phyloP scores from a whole-genome alignment of 1,284 basidiomycete species.

The Testicularia cyperi region DNA sequence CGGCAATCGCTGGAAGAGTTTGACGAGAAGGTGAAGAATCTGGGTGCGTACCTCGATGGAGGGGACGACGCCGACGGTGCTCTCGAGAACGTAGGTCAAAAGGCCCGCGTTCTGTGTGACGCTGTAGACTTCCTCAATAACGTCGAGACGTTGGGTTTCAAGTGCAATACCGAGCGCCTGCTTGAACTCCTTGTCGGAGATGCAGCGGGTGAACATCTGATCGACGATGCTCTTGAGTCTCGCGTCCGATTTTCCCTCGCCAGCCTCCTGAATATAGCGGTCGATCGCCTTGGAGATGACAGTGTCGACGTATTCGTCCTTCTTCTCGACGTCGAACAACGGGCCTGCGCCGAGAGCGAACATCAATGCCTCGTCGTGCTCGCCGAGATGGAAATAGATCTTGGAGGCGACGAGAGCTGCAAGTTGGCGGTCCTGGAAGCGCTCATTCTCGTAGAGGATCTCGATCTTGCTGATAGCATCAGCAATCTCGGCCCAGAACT shows the following conservation, averaged over 20 bases:
- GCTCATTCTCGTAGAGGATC: slow-evolving; percentile 55
- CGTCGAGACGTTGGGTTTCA: slow-evolving; percentile 54
- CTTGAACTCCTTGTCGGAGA: slow-evolving; percentile 50
- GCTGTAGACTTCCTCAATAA: slow-evolving; percentile 55
- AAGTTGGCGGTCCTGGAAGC: slow-evolving; percentile 53
- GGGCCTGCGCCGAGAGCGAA: slow-evolving; percentile 58
- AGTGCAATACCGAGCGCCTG: slow-evolving; percentile 59
- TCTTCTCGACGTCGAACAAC: slow-evolving; percentile 56
- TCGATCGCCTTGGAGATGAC: slow-evolving; percentile 60
- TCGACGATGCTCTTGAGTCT: slow-evolving; percentile 55
- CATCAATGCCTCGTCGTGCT: slow-evolving; percentile 57
- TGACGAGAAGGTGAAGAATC: slow-evolving; percentile 57
- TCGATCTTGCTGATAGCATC: slow-evolving; percentile 58
- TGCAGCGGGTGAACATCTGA: slow-evolving; percentile 58
- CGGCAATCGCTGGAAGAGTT: slow-evolving; percentile 56
- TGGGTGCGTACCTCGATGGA: slow-evolving; percentile 48
- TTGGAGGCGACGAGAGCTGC: slow-evolving; percentile 59
- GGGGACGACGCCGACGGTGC: slow-evolving; percentile 51
- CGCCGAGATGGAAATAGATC: slow-evolving; percentile 59
- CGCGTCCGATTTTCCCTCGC: slow-evolving; percentile 25
- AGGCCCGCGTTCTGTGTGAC: slow-evolving; percentile 49
- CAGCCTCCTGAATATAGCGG: slow-evolving; percentile 47
- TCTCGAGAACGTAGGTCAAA: slow-evolving; percentile 57
- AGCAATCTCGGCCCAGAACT: slow-evolving; percentile 60
- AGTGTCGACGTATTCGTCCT: slow-evolving; percentile 58